These are phyloP conservation scores for Prototheca wickerhamii DNA, from an alignment of 163 green algal species.

Conservation along the genomic window DNA sequence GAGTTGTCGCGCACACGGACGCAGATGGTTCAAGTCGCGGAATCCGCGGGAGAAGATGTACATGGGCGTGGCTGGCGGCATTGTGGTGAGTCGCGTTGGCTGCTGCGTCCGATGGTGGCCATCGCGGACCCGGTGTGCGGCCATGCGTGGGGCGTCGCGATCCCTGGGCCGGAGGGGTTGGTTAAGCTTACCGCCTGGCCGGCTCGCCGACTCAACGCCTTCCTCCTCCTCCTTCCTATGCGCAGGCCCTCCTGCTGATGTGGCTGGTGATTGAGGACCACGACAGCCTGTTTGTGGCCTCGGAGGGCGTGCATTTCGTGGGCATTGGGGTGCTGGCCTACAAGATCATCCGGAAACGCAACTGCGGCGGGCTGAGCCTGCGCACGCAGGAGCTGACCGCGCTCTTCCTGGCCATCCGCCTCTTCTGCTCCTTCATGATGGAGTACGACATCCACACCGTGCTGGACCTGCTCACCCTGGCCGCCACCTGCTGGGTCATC, in stretches of 20 bases:
- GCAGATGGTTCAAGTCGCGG: slow-evolving; percentile 67
- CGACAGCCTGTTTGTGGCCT: slow-evolving; percentile 94
- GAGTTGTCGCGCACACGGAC: background rate
- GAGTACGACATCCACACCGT: slow-evolving; percentile 99
- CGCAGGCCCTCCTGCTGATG: slow-evolving; percentile 66
- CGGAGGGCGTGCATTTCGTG: slow-evolving; percentile 86
- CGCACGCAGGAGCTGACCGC: slow-evolving; percentile 85
- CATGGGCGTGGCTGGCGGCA: slow-evolving; percentile 36
- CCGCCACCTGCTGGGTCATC: slow-evolving; percentile 79
- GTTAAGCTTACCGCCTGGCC: background rate
- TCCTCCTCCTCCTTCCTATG: background rate
- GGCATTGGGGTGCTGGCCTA: slow-evolving; percentile 83
- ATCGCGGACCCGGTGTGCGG: background rate
- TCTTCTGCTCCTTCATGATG: slow-evolving; percentile 98
- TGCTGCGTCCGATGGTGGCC: too few relatives aligned
- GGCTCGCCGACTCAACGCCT: background rate
- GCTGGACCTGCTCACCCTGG: slow-evolving; percentile 82
- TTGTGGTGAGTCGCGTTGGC: slow-evolving; percentile 53
- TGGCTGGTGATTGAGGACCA: slow-evolving; percentile 93
- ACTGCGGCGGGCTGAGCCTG: slow-evolving; percentile 78
- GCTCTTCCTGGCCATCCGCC: slow-evolving; percentile 77
- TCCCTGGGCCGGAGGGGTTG: background rate
- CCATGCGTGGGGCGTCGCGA: background rate
- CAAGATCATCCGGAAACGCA: slow-evolving; percentile 82
- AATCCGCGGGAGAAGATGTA: slow-evolving; percentile 52